Conservation (phyloP, 2,329 filamentous ascomycete genomes). For the Colletotrichum sp. region DNA sequence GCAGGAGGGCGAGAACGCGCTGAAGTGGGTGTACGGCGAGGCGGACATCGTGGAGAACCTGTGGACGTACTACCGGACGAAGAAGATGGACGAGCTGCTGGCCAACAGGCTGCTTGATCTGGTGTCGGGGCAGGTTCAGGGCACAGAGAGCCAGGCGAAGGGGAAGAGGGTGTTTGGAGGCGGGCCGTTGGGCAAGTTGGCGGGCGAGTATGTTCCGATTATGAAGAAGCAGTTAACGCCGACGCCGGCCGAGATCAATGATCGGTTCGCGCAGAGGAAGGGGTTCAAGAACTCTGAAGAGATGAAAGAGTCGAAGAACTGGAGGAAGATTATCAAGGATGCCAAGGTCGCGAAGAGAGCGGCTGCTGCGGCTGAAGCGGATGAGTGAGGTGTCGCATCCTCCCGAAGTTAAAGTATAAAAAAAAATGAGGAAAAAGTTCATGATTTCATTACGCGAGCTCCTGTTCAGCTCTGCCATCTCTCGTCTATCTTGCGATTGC, state of each 20-base stretch:
- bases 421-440: neutral
- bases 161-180: conserved; percentile 57
- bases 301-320: conserved; percentile 36
- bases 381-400: neutral
- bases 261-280: conserved; percentile 65
- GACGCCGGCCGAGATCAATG: conserved; percentile 61
- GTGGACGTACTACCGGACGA: conserved; percentile 83
- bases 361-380: neutral
- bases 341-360: neutral
- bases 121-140: conserved; percentile 43
- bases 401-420: neutral
- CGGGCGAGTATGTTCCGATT: conserved; percentile 61
- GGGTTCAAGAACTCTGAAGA: conserved; percentile 61
- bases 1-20: conserved; percentile 51
- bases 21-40: conserved; percentile 77
- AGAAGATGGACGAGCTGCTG: conserved; percentile 90
- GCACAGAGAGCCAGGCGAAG: neutral
- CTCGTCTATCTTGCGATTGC: conserved; percentile 28
- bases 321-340: conserved; percentile 15
- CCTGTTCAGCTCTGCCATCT: conserved; percentile 23
- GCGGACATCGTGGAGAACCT: conserved; percentile 74
- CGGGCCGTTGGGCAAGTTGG: conserved; percentile 53
- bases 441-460: neutral
- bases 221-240: conserved; percentile 55
- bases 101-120: conserved; percentile 75